A percentile compares a stretch with the other conserved stretches of the same genome.
Conservation (phyloP, 805 yeast genomes). For the Wickerhamomyces sydowiorum region DNA sequence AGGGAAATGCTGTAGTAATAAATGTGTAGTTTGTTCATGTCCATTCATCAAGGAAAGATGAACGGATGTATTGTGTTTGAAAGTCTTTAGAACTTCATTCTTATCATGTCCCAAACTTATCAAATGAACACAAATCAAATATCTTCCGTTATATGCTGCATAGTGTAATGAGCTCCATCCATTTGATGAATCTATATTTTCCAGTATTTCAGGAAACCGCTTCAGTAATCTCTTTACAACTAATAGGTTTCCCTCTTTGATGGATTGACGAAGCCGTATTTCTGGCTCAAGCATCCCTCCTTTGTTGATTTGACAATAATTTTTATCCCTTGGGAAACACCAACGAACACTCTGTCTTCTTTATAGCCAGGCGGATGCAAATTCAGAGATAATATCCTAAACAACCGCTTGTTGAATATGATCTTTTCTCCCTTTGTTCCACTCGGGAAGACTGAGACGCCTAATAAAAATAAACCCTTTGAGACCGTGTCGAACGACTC, state of each 20-base stretch:
- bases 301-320: background rate
- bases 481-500: too few species aligned
- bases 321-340: background rate
- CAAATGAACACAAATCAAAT: constrained; percentile 56
- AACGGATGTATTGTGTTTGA: constrained; percentile 55
- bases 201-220: constrained; percentile 63
- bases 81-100: constrained; percentile 44
- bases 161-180: constrained; percentile 87
- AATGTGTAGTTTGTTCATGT: constrained; percentile 67
- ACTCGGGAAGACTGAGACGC: too few species aligned
- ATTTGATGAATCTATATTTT: constrained; percentile 59
- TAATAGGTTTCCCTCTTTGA: constrained; percentile 53
- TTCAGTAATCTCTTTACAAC: constrained; percentile 61
- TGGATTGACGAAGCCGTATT: constrained; percentile 60
- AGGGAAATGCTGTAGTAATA: constrained; percentile 62
- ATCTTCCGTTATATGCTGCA: constrained; percentile 70
- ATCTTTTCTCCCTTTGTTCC: too few species aligned
- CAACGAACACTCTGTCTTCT: too few species aligned
- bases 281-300: constrained; percentile 53
- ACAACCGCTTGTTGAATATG: too few species aligned
- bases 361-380: too few species aligned
- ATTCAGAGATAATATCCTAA: too few species aligned
- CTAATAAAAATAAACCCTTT: too few species aligned
- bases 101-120: constrained; percentile 53
- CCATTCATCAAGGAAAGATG: constrained; percentile 64